Percentiles rank a stretch among this genome's conserved stretches.
Evolutionary conservation across 495 filamentous ascomycete species (phyloP).

Genomic region (Neurospora tetrasperma): DNA sequence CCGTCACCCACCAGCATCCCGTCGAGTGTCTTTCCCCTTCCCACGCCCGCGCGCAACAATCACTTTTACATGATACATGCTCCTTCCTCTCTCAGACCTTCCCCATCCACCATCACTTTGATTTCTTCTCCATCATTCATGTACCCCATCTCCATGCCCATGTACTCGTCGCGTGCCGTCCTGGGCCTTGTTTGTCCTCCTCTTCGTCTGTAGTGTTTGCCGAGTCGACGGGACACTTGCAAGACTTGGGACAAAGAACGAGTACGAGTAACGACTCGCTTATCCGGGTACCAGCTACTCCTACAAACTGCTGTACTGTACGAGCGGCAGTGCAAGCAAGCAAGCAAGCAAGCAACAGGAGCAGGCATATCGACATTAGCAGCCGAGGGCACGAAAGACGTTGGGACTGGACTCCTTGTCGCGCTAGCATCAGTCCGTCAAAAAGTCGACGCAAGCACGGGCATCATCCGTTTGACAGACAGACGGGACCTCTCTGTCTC

Average conservation of each 20-base stretch:
- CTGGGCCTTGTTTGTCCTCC: constrained; percentile 10
- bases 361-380: neutral
- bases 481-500: neutral
- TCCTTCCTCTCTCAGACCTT: neutral
- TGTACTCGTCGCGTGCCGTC: constrained; percentile 17
- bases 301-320: neutral
- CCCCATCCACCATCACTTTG: neutral
- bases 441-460: neutral
- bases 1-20: neutral
- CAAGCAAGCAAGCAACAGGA: neutral
- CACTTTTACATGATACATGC: constrained; percentile 8
- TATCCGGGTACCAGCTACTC: neutral
- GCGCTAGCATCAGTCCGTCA: neutral
- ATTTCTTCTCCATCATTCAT: constrained; percentile 11
- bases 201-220: neutral
- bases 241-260: neutral
- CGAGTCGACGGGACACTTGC: neutral
- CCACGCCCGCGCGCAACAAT: neutral
- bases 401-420: neutral
- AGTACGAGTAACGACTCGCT: neutral
- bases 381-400: neutral
- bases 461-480: neutral
- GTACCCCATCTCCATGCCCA: constrained; percentile 16
- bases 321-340: neutral
- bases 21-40: constrained; percentile 1